phyloP scores from a whole-genome alignment of 2,329 filamentous ascomycete genomes.

The Neonectria neomacrospora region DNA sequence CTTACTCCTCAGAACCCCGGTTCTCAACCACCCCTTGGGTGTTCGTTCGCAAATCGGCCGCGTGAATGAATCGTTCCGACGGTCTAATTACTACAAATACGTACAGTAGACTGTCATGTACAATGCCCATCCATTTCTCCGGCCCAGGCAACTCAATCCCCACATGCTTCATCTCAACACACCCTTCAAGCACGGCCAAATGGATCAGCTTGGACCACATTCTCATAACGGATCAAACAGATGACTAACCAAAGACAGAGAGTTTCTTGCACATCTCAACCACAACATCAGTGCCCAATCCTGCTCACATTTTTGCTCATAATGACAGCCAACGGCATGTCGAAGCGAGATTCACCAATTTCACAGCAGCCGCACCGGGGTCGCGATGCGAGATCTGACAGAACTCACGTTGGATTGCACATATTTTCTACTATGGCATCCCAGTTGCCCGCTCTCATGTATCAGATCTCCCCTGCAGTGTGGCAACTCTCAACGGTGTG shows the following conservation, averaged over 20 bases:
- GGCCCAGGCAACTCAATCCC: slow-evolving; percentile 12
- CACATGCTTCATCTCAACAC: slow-evolving; percentile 20
- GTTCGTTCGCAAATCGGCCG: slow-evolving; percentile 40
- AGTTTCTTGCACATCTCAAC: slow-evolving; percentile 19
- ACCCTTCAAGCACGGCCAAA: slow-evolving; percentile 19
- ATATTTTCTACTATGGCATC: slow-evolving; percentile 35
- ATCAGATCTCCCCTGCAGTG: slow-evolving; percentile 40
- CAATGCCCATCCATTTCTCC: slow-evolving; percentile 18
- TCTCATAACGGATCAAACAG: slow-evolving; percentile 30
- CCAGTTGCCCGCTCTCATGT: slow-evolving; percentile 25
- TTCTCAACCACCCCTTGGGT: slow-evolving; percentile 29
- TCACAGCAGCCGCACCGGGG: slow-evolving; percentile 8
- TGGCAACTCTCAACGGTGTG: slow-evolving; percentile 41
- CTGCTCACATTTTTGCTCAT: slow-evolving; percentile 19
- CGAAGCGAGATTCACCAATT: slow-evolving; percentile 22
- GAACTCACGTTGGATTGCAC: slow-evolving; percentile 29
- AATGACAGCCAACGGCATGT: slow-evolving; percentile 8
- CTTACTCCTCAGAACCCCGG: slow-evolving; percentile 23
- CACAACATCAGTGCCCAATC: slow-evolving; percentile 4
- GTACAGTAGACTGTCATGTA: no score
- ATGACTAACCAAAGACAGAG: slow-evolving; percentile 31
- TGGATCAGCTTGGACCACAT: slow-evolving; percentile 14
- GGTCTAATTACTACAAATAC: slow-evolving; percentile 2
- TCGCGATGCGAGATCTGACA: slow-evolving; percentile 35
- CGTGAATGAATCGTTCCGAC: slow-evolving; percentile 23